phyloP scores from a whole-genome alignment of 2,329 filamentous ascomycete genomes.

The Penicillium olsonii region DNA sequence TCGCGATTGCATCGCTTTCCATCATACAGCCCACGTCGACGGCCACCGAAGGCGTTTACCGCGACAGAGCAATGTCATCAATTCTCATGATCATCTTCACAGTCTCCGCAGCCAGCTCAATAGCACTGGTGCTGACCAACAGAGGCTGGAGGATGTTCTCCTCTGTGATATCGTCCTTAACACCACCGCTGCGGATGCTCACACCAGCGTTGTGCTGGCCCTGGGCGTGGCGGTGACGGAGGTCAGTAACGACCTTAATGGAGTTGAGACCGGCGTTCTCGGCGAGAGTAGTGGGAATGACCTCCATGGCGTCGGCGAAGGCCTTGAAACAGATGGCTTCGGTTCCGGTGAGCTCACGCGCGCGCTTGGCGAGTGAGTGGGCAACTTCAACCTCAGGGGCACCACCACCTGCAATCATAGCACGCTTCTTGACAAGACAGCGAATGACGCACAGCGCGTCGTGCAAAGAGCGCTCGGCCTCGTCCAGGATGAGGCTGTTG shows the following conservation, averaged over 20 bases:
- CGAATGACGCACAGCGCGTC: conserved; percentile 97
- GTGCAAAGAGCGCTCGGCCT: conserved; percentile 94
- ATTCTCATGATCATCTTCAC: conserved; percentile 89
- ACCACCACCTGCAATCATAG: conserved; percentile 95
- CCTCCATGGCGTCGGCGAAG: conserved; percentile 95
- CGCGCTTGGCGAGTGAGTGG: conserved; percentile 77
- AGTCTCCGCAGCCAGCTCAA: conserved; percentile 95
- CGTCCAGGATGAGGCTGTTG: conserved; percentile 91
- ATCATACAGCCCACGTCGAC: conserved; percentile 27
- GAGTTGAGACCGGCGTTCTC: conserved; percentile 98
- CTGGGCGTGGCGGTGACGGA: conserved; percentile 90
- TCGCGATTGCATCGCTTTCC: conserved; percentile 26
- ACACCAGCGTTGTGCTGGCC: conserved; percentile 96
- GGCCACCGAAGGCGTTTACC: conserved; percentile 30
- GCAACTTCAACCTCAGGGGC: conserved; percentile 97
- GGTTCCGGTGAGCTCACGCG: conserved; percentile 81
- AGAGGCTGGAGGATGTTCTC: conserved; percentile 96
- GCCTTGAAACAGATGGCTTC: conserved; percentile 99
- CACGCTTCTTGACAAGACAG: conserved; percentile 98
- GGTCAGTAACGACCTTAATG: conserved; percentile 97
- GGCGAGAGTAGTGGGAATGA: conserved; percentile 92
- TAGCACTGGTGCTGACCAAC: conserved; percentile 93
- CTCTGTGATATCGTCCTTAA: conserved; percentile 94
- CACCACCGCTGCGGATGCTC: conserved; percentile 95
- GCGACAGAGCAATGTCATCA: conserved; percentile 64